Evolutionary conservation across 208 protist genomes (phyloP).

Genomic region (Leishmania arabica): DNA sequence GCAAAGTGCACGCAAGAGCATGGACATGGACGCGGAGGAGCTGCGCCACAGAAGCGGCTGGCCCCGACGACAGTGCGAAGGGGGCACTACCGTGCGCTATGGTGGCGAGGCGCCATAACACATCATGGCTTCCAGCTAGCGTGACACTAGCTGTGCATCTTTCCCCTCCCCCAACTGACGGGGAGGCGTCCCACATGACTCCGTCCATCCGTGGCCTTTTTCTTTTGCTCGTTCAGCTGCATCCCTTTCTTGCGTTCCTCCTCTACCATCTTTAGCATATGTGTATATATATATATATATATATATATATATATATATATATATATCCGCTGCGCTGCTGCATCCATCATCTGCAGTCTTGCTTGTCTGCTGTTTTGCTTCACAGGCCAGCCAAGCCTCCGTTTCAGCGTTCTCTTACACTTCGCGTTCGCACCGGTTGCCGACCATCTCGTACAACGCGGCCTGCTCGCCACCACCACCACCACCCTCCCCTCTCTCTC

Average conservation of each 20-base stretch:
- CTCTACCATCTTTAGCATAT: not conserved
- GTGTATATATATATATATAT: no score
- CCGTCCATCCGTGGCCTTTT: not conserved
- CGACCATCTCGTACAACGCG: not conserved
- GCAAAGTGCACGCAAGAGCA: not conserved
- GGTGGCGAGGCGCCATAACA: not conserved
- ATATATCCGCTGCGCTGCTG: not conserved
- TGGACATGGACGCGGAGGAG: not conserved
- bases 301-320: no score
- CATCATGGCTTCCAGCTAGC: not conserved
- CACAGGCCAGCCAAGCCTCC: not conserved
- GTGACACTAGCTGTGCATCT: not conserved
- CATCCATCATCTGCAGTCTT: not conserved
- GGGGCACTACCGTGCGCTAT: not conserved
- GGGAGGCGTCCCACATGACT: not conserved
- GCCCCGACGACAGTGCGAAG: not conserved
- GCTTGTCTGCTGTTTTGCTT: not conserved
- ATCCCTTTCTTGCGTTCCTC: not conserved
- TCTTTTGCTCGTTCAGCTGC: not conserved
- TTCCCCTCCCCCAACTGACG: not conserved
- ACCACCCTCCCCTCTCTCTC: not conserved
- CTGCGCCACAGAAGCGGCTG: conserved; percentile 7
- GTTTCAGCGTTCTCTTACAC: not conserved
- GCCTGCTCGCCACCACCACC: not conserved
- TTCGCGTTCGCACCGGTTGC: not conserved